Conservation (phyloP, 768 basidiomycete species). For the Agrocybe pediades region DNA sequence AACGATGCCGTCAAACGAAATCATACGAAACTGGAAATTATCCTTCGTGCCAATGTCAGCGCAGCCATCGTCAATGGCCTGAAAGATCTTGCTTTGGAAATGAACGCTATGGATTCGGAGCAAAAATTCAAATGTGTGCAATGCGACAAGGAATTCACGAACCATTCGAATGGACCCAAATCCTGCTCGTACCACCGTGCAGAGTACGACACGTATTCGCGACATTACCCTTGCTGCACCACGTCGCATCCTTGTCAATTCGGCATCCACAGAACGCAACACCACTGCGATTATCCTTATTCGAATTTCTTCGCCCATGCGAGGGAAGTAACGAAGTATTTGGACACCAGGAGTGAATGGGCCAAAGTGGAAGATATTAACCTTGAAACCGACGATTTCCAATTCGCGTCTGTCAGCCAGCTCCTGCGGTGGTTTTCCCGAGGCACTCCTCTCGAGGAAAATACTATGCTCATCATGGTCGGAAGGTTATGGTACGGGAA, state of each 20-base stretch:
- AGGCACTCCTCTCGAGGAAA: constrained; percentile 30
- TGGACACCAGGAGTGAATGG: constrained; percentile 36
- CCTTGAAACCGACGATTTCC: constrained; percentile 30
- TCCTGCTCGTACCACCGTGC: constrained; percentile 40
- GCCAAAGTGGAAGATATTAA: constrained; percentile 34
- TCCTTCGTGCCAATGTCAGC: constrained; percentile 33
- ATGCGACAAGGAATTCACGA: constrained; percentile 36
- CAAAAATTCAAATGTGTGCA: constrained; percentile 40
- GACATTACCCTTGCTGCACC: constrained; percentile 37
- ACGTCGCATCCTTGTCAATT: constrained; percentile 36
- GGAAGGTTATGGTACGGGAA: constrained; percentile 32
- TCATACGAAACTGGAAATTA: constrained; percentile 29
- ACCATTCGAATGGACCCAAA: constrained; percentile 36
- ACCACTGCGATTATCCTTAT: constrained; percentile 45
- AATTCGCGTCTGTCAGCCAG: constrained; percentile 30
- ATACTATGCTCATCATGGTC: constrained; percentile 38
- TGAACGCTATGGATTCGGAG: constrained; percentile 34
- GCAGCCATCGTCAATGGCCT: constrained; percentile 36
- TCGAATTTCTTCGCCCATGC: constrained; percentile 36
- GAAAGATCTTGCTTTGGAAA: constrained; percentile 33
- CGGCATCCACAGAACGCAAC: constrained; percentile 33
- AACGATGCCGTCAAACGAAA: constrained; percentile 34
- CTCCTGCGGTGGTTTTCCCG: constrained; percentile 37
- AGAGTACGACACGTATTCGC: constrained; percentile 34
- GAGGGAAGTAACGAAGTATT: constrained; percentile 28